Evolutionary conservation across 1,139 yeast genomes (phyloP).

Genomic region (Wickerhamomyces sp.): DNA sequence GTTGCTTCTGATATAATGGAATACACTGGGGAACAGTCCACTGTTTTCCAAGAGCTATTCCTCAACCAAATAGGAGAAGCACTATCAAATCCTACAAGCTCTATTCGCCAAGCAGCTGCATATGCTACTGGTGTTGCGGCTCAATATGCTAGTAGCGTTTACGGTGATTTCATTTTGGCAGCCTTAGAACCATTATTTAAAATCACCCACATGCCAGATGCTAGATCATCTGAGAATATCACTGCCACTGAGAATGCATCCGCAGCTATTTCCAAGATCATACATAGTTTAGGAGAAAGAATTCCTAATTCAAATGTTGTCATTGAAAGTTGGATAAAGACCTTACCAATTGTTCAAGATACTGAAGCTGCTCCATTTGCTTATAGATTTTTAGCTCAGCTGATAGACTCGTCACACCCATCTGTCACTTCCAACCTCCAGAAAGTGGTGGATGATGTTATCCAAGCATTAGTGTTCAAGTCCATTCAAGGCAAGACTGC

Average conservation of each 20-base stretch:
- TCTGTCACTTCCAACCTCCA: conserved; percentile 54
- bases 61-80: conserved; percentile 60
- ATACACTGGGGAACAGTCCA: conserved; percentile 67
- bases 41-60: conserved; percentile 60
- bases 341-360: conserved; percentile 80
- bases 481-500: conserved; percentile 71
- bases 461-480: conserved; percentile 70
- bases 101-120: conserved; percentile 84
- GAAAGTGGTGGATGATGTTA: conserved; percentile 66
- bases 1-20: conserved; percentile 79
- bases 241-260: conserved; percentile 86
- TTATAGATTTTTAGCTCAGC: conserved; percentile 68
- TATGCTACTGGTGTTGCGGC: conserved; percentile 85
- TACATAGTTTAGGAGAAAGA: conserved; percentile 50
- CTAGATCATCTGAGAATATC: conserved; percentile 78
- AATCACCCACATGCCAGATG: conserved; percentile 76
- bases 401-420: conserved; percentile 68
- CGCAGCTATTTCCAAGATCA: conserved; percentile 78
- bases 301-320: conserved; percentile 62
- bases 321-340: conserved; percentile 71
- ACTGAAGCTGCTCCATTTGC: conserved; percentile 89
- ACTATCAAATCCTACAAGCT: conserved; percentile 62
- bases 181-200: conserved; percentile 72
- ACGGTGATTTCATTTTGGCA: conserved; percentile 59
- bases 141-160: conserved; percentile 64